These are phyloP conservation scores for Coemansia brasiliensis DNA, from an alignment of 192 early-diverging fungal species.

Conservation along the genomic window DNA sequence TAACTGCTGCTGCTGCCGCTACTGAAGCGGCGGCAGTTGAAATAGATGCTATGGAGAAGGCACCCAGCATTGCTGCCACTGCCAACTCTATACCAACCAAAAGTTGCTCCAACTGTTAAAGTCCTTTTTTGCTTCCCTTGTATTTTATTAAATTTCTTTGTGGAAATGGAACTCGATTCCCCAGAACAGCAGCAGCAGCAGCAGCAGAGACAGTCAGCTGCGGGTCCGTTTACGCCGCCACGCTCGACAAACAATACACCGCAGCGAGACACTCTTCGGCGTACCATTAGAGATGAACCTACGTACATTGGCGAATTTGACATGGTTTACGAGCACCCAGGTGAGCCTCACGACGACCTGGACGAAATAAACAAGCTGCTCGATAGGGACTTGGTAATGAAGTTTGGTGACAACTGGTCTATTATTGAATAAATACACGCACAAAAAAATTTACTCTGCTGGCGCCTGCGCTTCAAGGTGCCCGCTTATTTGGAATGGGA, in stretches of 20 bases:
- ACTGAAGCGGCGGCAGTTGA: constrained; percentile 1
- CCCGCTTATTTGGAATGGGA: constrained; percentile 9
- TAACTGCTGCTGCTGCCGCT: not conserved
- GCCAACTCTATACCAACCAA: constrained; percentile 11
- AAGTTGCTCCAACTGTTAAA: constrained; percentile 34
- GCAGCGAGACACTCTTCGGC: constrained; percentile 12
- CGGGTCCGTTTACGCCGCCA: constrained; percentile 33
- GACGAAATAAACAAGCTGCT: constrained; percentile 26
- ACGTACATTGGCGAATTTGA: no score
- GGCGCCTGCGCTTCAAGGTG: constrained; percentile 2
- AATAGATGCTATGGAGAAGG: constrained; percentile 3
- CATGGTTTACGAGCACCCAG: not conserved
- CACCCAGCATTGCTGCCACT: constrained; percentile 23
- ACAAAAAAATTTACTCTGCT: constrained; percentile 15
- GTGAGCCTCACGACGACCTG: not conserved
- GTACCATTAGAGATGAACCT: not conserved
- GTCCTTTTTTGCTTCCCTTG: not conserved
- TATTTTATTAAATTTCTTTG: constrained; percentile 3
- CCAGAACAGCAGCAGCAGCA: constrained; percentile 13
- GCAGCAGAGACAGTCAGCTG: not conserved
- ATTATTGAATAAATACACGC: not conserved
- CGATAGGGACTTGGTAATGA: constrained; percentile 31
- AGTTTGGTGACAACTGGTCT: constrained; percentile 39
- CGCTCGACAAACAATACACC: constrained; percentile 33
- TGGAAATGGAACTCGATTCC: constrained; percentile 43